These are phyloP conservation scores for Aspergillus ochraceus DNA, from an alignment of 2,329 filamentous ascomycete species.

Conservation along the genomic window DNA sequence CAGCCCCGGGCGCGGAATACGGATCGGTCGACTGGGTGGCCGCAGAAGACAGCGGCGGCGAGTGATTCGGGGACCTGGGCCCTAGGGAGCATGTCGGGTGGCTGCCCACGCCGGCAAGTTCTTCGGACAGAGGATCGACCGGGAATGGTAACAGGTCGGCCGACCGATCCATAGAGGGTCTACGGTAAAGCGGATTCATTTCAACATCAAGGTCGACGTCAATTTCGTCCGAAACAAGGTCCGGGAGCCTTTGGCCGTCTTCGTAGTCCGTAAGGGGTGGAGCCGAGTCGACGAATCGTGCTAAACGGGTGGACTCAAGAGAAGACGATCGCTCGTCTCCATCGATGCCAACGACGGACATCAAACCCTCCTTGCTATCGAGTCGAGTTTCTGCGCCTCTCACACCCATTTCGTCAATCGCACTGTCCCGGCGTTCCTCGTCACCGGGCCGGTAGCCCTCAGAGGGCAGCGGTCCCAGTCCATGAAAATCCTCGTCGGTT, in stretches of 20 bases:
- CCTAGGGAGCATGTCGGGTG: slow-evolving; percentile 20
- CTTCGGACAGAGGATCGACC: slow-evolving; percentile 14
- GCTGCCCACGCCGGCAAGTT: slow-evolving; percentile 24
- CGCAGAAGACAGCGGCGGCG: slow-evolving; percentile 12
- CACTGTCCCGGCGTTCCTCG: not conserved
- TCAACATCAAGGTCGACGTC: slow-evolving; percentile 21
- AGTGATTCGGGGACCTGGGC: slow-evolving; percentile 10
- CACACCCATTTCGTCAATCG: not conserved
- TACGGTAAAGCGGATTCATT: slow-evolving; percentile 15
- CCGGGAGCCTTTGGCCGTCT: not conserved
- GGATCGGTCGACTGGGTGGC: slow-evolving; percentile 17
- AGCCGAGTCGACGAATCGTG: not conserved
- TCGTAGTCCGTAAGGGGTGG: not conserved
- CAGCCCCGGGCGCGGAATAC: slow-evolving; percentile 6
- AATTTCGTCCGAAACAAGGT: slow-evolving; percentile 9
- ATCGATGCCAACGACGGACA: not conserved
- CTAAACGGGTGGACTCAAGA: not conserved
- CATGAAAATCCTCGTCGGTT: not conserved
- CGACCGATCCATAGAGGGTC: slow-evolving; percentile 4
- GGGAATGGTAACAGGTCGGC: slow-evolving; percentile 10
- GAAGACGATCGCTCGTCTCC: not conserved
- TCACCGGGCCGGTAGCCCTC: not conserved
- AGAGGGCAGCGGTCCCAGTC: not conserved
- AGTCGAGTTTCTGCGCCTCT: not conserved
- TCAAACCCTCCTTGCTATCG: not conserved